Base-by-base conservation (phyloP, 192 early-diverging fungal species). In the Coemansia umbellata region DNA sequence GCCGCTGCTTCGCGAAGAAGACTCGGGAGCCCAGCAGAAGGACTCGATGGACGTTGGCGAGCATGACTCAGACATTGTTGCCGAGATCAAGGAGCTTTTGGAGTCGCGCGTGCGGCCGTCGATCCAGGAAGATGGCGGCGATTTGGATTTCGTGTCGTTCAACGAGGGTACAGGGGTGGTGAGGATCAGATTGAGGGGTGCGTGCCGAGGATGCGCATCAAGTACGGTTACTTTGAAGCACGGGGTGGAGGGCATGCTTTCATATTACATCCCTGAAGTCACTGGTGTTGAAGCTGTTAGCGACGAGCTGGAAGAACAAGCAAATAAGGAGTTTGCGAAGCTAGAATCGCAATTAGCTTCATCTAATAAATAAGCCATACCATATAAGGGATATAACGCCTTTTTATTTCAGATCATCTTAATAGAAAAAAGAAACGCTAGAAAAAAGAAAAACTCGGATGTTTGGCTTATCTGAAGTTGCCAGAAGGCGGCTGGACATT, bases 171-270 rank as follows among this genome's bases (percentile, higher is more conserved):
- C 83, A 11, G 94, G 94, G 5, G 74, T 93, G 14, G 97, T 99
- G 22, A 88, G 86, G 68, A 74, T 99, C 39, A 90, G 90, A 59
- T 73, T 99, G 44, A 90, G 90, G 54, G 97, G 97, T 9, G 87
- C 91, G n/a, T 99, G 97, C 71, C 72, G 95, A 43, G 91, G 92
- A 10, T 99, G 97, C 57, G 88, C 92, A 27, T 87, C 84, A 4
- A 88, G 88, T 27, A 80, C 85, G 0, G 84, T 98, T 8, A 99
- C 95, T 0, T 79, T 99, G 22, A 99, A 96, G 81, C 96, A 97
- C 60, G 97, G 97, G 0, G 97, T 99, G 37, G 97, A 99, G 68
- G 96, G 93, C 44, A 99, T 99, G 97, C 76, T 99, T 50, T 93
- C 91, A 84, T 94, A 99, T 68, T 99, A 98, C 52, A 85, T 99